Evolutionary conservation across 208 protist genomes (phyloP).

Genomic region (Vickermania ingenoplastis): DNA sequence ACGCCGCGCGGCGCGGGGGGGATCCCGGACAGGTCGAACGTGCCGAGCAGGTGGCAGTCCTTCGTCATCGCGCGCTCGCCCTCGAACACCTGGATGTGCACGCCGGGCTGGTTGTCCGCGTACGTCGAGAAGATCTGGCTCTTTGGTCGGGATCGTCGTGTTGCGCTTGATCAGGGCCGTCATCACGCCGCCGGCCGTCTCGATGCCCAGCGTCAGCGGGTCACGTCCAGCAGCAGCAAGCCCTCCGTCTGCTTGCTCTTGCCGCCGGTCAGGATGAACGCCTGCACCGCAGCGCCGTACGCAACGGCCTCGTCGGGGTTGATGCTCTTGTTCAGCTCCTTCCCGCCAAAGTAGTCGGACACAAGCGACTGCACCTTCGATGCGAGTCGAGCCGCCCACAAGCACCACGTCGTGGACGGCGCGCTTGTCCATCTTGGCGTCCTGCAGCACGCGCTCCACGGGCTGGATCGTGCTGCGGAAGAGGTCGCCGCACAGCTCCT

Average conservation of each 20-base stretch:
- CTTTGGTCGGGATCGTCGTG: conserved; percentile 98
- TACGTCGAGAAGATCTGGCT: conserved; percentile 89
- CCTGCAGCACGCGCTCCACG: conserved; percentile 71
- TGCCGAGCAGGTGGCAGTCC: conserved; percentile 93
- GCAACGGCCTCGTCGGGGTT: too few species aligned
- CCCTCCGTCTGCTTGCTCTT: conserved; percentile 87
- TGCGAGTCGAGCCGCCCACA: conserved; percentile 95
- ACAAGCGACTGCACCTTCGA: conserved; percentile 86
- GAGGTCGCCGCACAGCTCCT: conserved; percentile 75
- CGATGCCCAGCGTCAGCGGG: conserved; percentile 98
- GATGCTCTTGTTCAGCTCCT: conserved; percentile 98
- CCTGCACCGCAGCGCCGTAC: conserved; percentile 98
- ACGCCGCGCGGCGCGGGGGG: conserved; percentile 81
- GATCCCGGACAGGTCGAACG: conserved; percentile 92
- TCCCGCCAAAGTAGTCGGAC: conserved; percentile 88
- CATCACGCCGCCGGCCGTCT: conserved; percentile 96
- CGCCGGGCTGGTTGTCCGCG: conserved; percentile 68
- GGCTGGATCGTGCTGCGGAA: conserved; percentile 38
- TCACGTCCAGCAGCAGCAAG: conserved; percentile 97
- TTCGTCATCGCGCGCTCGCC: conserved; percentile 90
- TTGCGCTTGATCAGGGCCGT: conserved; percentile 97
- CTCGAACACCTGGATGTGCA: conserved; percentile 92
- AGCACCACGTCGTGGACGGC: conserved; percentile 95
- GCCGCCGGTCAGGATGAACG: conserved; percentile 96
- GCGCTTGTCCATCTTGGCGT: conserved; percentile 48